Evolutionary conservation across 805 yeast species (phyloP).

Genomic region (Teunomyces gatunensis): DNA sequence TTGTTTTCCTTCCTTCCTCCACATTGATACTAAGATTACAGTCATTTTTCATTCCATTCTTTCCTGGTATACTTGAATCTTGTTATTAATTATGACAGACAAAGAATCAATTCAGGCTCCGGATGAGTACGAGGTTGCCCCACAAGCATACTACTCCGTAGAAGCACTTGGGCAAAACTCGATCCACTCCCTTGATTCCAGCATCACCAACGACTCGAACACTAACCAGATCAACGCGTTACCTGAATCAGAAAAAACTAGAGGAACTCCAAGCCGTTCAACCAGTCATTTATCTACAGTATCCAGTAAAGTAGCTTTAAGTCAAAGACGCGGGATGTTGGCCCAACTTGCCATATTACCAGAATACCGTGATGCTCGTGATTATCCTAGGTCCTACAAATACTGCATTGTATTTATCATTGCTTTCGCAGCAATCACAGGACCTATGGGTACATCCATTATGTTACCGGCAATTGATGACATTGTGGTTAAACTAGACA

Average conservation of each 20-base stretch:
- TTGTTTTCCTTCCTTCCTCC: too few relatives aligned
- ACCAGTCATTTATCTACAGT: not conserved
- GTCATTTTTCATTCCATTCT: too few relatives aligned
- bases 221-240: conserved; percentile 1
- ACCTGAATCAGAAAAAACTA: not conserved
- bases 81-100: not conserved
- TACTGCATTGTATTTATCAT: conserved; percentile 57
- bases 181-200: not conserved
- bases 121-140: not conserved
- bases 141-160: not conserved
- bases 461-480: conserved; percentile 73
- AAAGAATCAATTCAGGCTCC: not conserved
- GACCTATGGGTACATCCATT: conserved; percentile 89
- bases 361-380: conserved; percentile 72
- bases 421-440: conserved; percentile 72
- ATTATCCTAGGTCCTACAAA: conserved; percentile 52
- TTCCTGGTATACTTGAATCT: too few relatives aligned
- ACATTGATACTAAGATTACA: too few relatives aligned
- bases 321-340: conserved; percentile 58
- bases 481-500: conserved; percentile 52
- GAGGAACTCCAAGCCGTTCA: not conserved
- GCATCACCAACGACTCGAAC: conserved; percentile 3
- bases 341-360: conserved; percentile 53
- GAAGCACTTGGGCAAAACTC: not conserved
- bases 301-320: conserved; percentile 26